Base-by-base conservation (phyloP, 2,329 filamentous ascomycete species). In the Proliferodiscus dingleyae region DNA sequence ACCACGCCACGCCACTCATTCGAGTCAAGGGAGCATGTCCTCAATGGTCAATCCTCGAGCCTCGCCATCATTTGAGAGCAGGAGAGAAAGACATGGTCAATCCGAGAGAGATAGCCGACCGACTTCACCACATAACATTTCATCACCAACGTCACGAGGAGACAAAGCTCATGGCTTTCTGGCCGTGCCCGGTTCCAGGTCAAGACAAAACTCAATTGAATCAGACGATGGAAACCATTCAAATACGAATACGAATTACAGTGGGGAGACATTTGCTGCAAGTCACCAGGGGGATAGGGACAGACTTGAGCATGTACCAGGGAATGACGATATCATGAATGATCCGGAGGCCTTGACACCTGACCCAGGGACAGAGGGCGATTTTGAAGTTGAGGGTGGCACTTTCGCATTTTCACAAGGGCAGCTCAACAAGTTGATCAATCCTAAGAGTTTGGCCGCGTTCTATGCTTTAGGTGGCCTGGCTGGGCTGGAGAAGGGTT, bases 381-480 rank as follows among this genome's bases (percentile, higher is more conserved):
- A 87, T 52, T 91, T 87, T 57, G 60, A 77, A 34, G 75, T 83
- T 13, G 71, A 80, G 37, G 71, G 83, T 56, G 88, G 86, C 63
- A 79, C 74, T 36, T 89, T 89, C 57, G 85, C 83, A 7, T 89
- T 83, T 58, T 77, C 81, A 0, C 83, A 83, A 9, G 87, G 86
- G 19, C 85, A 87, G 56, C 68, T 88, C 57, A 81, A 79, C 51
- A 91, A 91, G 67, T 68, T 93, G 5, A 71, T 89, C 41, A 90
- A 90, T 53, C 87, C 87, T 1, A 93, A 93, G 67, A 89, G 76
- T 56, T 70, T 87, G 49, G 72, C 78, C 21, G 87, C 86, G 4
- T 89, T 90, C 51, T 80, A 85, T 55, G 85, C 85, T 5, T 66
- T 93, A 2, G 87, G 87, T 44, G 87, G 87, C 39, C 63, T 91